These are phyloP conservation scores for Geranomyces michiganensis DNA, from an alignment of 192 early-diverging fungal genomes.

Conservation along the genomic window DNA sequence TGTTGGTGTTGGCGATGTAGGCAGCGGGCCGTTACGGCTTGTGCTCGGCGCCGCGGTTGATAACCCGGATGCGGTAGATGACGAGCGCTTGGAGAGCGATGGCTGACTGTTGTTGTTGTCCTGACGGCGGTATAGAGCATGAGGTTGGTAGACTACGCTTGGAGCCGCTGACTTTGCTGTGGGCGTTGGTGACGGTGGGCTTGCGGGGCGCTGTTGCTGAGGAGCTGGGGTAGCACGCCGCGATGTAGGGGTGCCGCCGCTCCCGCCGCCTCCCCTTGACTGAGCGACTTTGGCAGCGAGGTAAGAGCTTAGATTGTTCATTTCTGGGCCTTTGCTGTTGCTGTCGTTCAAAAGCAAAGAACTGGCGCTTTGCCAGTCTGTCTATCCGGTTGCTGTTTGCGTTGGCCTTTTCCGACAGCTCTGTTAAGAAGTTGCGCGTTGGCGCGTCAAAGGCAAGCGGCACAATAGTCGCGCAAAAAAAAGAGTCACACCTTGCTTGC, in stretches of 20 bases:
- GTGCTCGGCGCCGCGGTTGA: not conserved
- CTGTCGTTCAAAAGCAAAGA: too few relatives aligned
- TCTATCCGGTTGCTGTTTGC: too few relatives aligned
- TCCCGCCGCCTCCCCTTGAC: not conserved
- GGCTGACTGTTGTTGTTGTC: not conserved
- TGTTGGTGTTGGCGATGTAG: constrained; percentile 24
- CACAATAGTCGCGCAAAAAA: too few relatives aligned
- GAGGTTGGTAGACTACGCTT: too few relatives aligned
- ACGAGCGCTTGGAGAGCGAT: not conserved
- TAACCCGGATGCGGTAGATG: not conserved
- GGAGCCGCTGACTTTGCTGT: not conserved
- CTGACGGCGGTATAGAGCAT: too few relatives aligned
- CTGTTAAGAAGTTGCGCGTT: too few relatives aligned
- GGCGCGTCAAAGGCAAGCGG: too few relatives aligned
- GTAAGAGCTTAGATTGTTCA: constrained; percentile 28
- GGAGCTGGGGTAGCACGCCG: not conserved
- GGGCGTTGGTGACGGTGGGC: not conserved
- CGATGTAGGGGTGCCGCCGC: not conserved
- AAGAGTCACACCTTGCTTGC: too few relatives aligned
- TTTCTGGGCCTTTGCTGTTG: not conserved
- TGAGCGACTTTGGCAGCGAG: constrained; percentile 34
- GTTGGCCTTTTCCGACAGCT: too few relatives aligned
- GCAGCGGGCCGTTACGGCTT: constrained; percentile 2
- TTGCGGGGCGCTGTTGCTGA: constrained; percentile 1
- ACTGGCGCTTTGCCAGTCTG: too few relatives aligned